Evolutionary conservation across 2,329 filamentous ascomycete species (phyloP).

Genomic region (Trichoderma aggressivum): DNA sequence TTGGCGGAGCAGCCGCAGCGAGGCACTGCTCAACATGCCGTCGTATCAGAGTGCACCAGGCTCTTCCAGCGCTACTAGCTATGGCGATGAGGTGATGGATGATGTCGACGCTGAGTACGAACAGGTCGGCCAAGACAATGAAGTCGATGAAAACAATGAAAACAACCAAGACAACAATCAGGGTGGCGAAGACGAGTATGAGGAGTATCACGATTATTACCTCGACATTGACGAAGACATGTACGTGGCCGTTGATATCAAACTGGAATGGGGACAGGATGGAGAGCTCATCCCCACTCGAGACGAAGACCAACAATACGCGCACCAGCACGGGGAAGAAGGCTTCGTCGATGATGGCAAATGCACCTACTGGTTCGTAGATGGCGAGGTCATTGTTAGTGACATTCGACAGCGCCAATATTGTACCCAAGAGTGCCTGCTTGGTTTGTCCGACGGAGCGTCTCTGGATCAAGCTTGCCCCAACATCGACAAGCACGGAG

Average conservation of each 20-base stretch:
- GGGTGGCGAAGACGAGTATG: background rate
- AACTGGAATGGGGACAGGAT: background rate
- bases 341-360: background rate
- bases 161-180: background rate
- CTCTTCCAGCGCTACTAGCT: background rate
- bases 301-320: background rate
- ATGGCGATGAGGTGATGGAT: background rate
- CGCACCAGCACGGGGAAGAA: background rate
- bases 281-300: background rate
- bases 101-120: background rate
- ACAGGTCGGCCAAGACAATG: background rate
- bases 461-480: constrained; percentile 24
- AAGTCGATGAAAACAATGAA: too few relatives aligned
- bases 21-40: background rate
- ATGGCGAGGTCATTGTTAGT: background rate
- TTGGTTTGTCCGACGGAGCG: constrained; percentile 25
- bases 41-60: background rate
- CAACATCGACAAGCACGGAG: background rate
- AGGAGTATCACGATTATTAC: background rate
- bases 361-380: background rate
- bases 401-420: constrained; percentile 25
- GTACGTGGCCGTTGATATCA: background rate
- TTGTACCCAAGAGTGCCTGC: constrained; percentile 30
- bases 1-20: constrained; percentile 33
- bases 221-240: background rate